Conservation (phyloP, 495 filamentous ascomycete genomes). For the Aspergillus incahuasiensis region DNA sequence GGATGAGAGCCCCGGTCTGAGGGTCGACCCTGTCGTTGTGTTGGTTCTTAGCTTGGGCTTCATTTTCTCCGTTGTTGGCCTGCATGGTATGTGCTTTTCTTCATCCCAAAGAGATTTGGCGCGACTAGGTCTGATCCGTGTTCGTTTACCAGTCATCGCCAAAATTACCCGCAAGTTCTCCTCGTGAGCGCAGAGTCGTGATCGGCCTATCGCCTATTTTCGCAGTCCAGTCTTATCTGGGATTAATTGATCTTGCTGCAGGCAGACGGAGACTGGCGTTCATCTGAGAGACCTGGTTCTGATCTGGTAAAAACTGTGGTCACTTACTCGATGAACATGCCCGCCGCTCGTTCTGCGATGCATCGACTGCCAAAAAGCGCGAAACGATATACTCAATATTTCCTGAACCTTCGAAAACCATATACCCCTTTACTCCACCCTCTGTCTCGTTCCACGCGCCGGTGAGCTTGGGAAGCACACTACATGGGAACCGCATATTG, state of each 20-base stretch:
- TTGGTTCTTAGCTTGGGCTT: constrained; percentile 91
- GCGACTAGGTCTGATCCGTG: constrained; percentile 19
- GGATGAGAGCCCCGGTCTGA: constrained; percentile 91
- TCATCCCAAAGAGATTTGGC: not conserved
- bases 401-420: constrained; percentile 11
- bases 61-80: constrained; percentile 95
- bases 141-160: constrained; percentile 73
- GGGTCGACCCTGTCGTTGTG: constrained; percentile 96
- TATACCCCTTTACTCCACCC: constrained; percentile 23
- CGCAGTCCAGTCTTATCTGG: constrained; percentile 6
- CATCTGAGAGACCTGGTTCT: not conserved
- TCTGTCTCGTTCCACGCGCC: constrained; percentile 12
- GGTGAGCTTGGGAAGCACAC: constrained; percentile 6
- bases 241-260: not conserved
- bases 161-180: constrained; percentile 94
- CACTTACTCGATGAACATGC: not conserved
- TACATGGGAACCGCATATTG: constrained; percentile 2
- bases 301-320: not conserved
- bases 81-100: constrained; percentile 72
- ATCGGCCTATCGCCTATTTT: constrained; percentile 1
- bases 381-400: not conserved
- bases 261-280: constrained; percentile 11
- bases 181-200: constrained; percentile 27
- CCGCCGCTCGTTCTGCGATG: not conserved
- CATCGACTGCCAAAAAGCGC: not conserved